A percentile compares a stretch with the other conserved stretches of the same genome.
These are phyloP conservation scores for Gossypium rotundifolium DNA, from an alignment of 345 rosid genomes.

Conservation along the genomic window DNA sequence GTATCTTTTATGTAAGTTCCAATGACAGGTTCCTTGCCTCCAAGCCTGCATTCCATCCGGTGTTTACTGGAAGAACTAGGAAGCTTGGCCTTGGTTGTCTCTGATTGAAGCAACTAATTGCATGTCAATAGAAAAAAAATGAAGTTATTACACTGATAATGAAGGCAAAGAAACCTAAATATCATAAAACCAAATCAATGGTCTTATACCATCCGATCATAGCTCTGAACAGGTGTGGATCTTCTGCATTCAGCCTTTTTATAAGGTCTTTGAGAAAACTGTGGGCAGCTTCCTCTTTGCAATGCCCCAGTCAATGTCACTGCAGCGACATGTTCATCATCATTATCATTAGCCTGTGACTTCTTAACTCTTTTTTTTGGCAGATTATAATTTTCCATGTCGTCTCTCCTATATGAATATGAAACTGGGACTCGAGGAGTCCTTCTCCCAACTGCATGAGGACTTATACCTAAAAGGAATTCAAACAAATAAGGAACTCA, in stretches of 20 bases:
- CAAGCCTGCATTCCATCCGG: slow-evolving; percentile 36
- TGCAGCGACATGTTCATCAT: slow-evolving; percentile 68
- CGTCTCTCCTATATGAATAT: slow-evolving; percentile 40
- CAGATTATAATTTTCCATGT: slow-evolving; percentile 36
- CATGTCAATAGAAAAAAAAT: slow-evolving; percentile 8
- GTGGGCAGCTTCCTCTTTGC: slow-evolving; percentile 58
- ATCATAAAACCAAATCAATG: neutral
- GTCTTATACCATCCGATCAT: slow-evolving; percentile 60
- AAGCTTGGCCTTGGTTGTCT: slow-evolving; percentile 36
- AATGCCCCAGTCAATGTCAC: slow-evolving; percentile 65
- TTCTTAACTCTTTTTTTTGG: slow-evolving; percentile 45
- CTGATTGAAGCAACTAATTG: slow-evolving; percentile 37
- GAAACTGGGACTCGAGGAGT: slow-evolving; percentile 94
- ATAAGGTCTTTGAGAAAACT: slow-evolving; percentile 42
- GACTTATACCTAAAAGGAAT: slow-evolving; percentile 48
- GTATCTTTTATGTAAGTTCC: slow-evolving; percentile 38
- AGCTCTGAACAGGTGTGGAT: slow-evolving; percentile 51
- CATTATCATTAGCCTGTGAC: slow-evolving; percentile 37
- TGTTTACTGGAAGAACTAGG: slow-evolving; percentile 36
- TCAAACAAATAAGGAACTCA: slow-evolving; percentile 2
- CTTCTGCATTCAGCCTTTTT: slow-evolving; percentile 35
- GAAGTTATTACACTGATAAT: neutral
- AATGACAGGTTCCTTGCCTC: slow-evolving; percentile 31
- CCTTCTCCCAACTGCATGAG: slow-evolving; percentile 85
- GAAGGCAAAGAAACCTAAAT: neutral